phyloP scores from a whole-genome alignment of 495 filamentous ascomycete species.

The Aspergillus biplanus region DNA sequence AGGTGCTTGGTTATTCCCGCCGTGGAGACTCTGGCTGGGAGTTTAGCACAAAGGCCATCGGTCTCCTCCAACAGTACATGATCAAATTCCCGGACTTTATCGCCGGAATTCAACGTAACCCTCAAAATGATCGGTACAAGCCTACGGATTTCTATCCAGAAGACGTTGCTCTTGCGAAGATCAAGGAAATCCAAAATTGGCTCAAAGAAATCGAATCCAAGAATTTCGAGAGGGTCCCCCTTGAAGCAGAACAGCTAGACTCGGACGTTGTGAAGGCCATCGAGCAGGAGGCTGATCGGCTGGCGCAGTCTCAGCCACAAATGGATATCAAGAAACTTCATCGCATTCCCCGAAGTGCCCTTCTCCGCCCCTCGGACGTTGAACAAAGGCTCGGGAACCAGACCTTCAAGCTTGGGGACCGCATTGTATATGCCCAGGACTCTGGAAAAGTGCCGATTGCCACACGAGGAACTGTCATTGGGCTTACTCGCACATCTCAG shows the following conservation, averaged over 20 bases:
- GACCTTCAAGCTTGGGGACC: constrained; percentile 82
- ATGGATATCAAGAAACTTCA: constrained; percentile 62
- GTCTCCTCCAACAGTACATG: constrained; percentile 86
- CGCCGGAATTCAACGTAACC: constrained; percentile 76
- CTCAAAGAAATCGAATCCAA: constrained; percentile 87
- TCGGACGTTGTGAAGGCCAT: constrained; percentile 84
- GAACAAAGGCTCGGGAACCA: constrained; percentile 89
- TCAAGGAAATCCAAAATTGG: constrained; percentile 87
- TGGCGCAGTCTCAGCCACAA: constrained; percentile 54
- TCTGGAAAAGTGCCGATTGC: constrained; percentile 95
- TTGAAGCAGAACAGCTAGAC: constrained; percentile 95
- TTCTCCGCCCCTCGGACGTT: constrained; percentile 89
- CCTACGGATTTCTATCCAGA: constrained; percentile 87
- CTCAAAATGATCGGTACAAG: constrained; percentile 70
- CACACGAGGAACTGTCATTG: constrained; percentile 87
- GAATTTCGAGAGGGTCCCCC: constrained; percentile 88
- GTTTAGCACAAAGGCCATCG: constrained; percentile 83
- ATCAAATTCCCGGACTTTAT: constrained; percentile 93
- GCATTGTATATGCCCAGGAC: constrained; percentile 89
- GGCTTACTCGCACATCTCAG: constrained; percentile 82
- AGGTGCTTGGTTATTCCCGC: constrained; percentile 94
- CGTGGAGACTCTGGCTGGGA: constrained; percentile 88
- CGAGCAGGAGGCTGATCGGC: constrained; percentile 71
- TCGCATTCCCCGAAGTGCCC: constrained; percentile 79
- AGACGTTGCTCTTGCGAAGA: constrained; percentile 62